A percentile compares a stretch with the other conserved stretches of the same genome.
Conservation (phyloP, 257 asterid genomes). For the Solanum okadae region DNA sequence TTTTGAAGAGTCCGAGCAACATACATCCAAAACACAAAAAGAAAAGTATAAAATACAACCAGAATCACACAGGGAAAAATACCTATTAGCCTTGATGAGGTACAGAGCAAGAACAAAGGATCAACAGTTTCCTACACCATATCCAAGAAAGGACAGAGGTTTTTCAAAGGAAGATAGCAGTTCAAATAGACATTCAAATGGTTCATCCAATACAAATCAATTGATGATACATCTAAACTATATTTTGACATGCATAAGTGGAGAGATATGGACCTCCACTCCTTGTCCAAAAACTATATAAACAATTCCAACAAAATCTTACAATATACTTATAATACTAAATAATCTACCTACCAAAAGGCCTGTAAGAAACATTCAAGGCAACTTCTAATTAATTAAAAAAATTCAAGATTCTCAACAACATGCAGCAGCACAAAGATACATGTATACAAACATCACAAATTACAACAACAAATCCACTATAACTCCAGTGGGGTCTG, state of each 20-base stretch:
- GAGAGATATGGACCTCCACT: constrained; percentile 20
- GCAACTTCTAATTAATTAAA: background rate
- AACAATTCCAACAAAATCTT: background rate
- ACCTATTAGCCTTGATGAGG: constrained; percentile 21
- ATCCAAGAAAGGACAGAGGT: constrained; percentile 14
- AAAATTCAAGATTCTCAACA: background rate
- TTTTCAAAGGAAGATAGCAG: constrained; percentile 7
- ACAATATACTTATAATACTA: constrained; percentile 9
- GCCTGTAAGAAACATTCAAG: constrained; percentile 61
- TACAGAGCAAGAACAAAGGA: constrained; percentile 8
- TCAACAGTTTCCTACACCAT: constrained; percentile 19
- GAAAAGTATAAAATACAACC: background rate
- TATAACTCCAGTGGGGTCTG: background rate
- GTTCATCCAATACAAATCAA: constrained; percentile 9
- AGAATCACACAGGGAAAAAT: background rate
- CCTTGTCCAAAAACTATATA: constrained; percentile 10
- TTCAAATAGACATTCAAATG: constrained; percentile 11
- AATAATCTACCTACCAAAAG: constrained; percentile 34
- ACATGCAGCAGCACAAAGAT: background rate
- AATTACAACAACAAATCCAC: constrained; percentile 18
- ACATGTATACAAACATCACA: constrained; percentile 9
- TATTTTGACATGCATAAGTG: background rate
- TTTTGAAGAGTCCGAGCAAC: background rate
- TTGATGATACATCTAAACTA: constrained; percentile 15
- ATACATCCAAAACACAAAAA: background rate